phyloP scores from a whole-genome alignment of 1,284 basidiomycete species.

The Malassezia psittaci region DNA sequence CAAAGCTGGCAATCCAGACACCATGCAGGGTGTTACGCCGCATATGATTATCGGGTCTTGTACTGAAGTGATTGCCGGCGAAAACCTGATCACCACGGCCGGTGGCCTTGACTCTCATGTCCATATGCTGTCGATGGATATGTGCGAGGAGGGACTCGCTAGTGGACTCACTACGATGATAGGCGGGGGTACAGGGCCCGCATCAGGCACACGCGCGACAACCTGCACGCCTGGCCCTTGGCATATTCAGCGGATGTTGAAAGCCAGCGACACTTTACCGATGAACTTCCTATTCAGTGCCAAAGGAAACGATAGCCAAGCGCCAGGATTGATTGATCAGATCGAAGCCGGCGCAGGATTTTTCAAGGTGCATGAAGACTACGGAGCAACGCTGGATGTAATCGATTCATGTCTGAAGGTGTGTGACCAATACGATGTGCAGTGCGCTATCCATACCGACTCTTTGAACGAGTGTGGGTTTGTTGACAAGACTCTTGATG shows the following conservation, averaged over 20 bases:
- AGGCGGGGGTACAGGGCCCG: conserved; percentile 69
- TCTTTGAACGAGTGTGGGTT: conserved; percentile 61
- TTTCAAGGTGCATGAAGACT: conserved; percentile 94
- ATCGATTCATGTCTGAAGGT: conserved; percentile 69
- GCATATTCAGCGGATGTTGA: conserved; percentile 38
- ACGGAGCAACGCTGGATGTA: conserved; percentile 81
- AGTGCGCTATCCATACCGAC: conserved; percentile 96
- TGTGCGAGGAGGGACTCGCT: conserved; percentile 56
- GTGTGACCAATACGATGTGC: conserved; percentile 86
- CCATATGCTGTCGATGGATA: conserved; percentile 79
- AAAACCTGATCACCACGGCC: conserved; percentile 84
- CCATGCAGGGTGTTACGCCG: conserved; percentile 71
- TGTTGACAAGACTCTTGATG: conserved; percentile 82
- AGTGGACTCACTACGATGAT: conserved; percentile 51
- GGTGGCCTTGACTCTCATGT: conserved; percentile 80
- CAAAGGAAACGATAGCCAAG: conserved; percentile 74
- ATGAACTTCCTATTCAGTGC: conserved; percentile 80
- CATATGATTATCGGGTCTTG: conserved; percentile 52
- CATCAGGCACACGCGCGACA: conserved; percentile 79
- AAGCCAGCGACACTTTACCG: conserved; percentile 70
- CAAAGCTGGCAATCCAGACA: conserved; percentile 92
- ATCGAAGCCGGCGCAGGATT: conserved; percentile 78
- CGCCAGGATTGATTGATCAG: conserved; percentile 64
- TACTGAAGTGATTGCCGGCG: conserved; percentile 69
- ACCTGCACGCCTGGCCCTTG: conserved; percentile 68